Conservation (phyloP, 768 basidiomycete genomes). For the Gymnopilus junonius region DNA sequence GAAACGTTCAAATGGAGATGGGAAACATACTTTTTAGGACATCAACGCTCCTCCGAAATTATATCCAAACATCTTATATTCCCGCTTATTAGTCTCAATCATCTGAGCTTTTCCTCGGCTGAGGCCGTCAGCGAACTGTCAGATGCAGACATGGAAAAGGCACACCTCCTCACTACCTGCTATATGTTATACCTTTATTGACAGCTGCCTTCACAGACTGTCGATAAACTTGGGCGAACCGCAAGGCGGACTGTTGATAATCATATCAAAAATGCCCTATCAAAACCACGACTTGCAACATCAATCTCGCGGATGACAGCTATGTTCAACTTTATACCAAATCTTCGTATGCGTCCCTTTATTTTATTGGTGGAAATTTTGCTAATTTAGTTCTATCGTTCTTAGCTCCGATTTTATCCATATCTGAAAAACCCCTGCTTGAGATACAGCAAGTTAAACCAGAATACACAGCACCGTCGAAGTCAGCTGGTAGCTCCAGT, state of each 20-base stretch:
- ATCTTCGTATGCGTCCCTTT: constrained; percentile 58
- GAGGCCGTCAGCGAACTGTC: constrained; percentile 60
- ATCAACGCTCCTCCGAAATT: constrained; percentile 68
- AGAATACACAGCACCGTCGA: constrained; percentile 12
- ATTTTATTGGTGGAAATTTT: constrained; percentile 9
- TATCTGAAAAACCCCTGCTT: constrained; percentile 49
- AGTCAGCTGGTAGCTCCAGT: constrained; percentile 11
- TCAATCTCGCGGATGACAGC: constrained; percentile 74
- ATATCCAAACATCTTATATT: constrained; percentile 80
- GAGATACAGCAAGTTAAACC: constrained; percentile 21
- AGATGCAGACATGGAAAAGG: constrained; percentile 70
- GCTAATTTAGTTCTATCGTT: constrained; percentile 19
- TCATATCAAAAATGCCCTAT: constrained; percentile 72
- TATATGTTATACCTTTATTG: neutral
- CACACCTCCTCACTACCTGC: constrained; percentile 23
- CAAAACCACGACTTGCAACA: constrained; percentile 70
- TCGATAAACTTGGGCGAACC: constrained; percentile 72
- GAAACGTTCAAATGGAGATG: constrained; percentile 77
- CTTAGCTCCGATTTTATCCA: constrained; percentile 56
- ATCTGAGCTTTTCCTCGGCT: constrained; percentile 67
- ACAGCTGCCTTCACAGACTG: constrained; percentile 37
- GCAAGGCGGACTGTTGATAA: constrained; percentile 72
- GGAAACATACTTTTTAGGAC: constrained; percentile 71
- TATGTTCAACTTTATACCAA: constrained; percentile 66
- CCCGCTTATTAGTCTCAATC: constrained; percentile 73